Evolutionary conservation across 805 yeast genomes (phyloP).

Genomic region (Lipomyces orientalis): DNA sequence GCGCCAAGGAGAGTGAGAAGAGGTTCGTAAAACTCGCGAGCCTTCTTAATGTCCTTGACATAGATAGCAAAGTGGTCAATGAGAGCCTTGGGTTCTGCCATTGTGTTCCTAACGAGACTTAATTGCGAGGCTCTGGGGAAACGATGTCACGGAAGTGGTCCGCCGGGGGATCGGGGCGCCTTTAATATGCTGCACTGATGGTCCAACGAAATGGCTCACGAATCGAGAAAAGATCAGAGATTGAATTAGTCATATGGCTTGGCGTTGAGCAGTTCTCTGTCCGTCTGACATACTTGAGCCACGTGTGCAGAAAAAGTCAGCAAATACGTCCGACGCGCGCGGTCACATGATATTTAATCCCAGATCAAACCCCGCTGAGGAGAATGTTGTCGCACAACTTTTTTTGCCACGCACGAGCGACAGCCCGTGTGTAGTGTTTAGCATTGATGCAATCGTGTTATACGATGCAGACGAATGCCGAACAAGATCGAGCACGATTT

Average conservation of each 20-base stretch:
- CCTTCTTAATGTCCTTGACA: constrained; percentile 12
- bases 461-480: no score
- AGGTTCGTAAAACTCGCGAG: constrained; percentile 18
- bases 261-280: constrained; percentile 1
- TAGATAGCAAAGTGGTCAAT: constrained; percentile 1
- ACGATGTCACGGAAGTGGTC: neutral
- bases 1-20: constrained; percentile 15
- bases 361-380: no score
- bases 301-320: neutral
- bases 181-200: neutral
- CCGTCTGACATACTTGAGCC: neutral
- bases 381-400: no score
- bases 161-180: neutral
- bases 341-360: no score
- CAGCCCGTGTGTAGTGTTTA: no score
- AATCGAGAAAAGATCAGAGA: neutral
- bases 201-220: neutral
- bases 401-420: no score
- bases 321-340: neutral
- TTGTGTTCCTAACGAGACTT: neutral
- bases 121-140: neutral
- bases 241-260: neutral
- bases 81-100: neutral
- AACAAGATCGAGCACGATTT: no score
- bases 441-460: no score